Evolutionary conservation across 2,329 filamentous ascomycete species (phyloP).

Genomic region (Fusarium algeriense): DNA sequence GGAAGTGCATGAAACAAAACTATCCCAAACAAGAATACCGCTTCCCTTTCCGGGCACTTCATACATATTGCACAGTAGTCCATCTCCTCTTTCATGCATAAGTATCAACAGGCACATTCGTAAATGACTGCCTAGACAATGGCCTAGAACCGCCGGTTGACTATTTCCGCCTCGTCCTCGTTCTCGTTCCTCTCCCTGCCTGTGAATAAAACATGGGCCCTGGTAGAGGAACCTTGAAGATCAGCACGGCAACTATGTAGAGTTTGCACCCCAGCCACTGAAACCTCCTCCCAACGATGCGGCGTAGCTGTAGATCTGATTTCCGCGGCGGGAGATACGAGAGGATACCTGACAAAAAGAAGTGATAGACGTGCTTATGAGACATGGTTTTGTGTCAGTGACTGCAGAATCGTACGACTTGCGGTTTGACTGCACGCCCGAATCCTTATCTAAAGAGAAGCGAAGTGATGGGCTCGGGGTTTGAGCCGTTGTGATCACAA

Average conservation of each 20-base stretch:
- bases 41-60: slow-evolving; percentile 10
- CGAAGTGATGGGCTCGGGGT: slow-evolving; percentile 6
- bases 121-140: neutral
- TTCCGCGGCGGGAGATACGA: slow-evolving; percentile 17
- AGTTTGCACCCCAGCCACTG: slow-evolving; percentile 20
- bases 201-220: slow-evolving; percentile 19
- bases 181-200: slow-evolving; percentile 9
- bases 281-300: slow-evolving; percentile 17
- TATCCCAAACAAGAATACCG: slow-evolving; percentile 13
- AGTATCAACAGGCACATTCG: slow-evolving; percentile 4
- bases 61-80: neutral
- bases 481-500: slow-evolving; percentile 17
- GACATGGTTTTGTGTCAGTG: slow-evolving; percentile 35
- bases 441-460: slow-evolving; percentile 19
- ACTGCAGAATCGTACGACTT: slow-evolving; percentile 41
- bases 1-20: slow-evolving; percentile 29
- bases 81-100: slow-evolving; percentile 10
- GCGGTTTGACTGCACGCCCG: neutral
- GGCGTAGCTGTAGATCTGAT: slow-evolving; percentile 27
- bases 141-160: slow-evolving; percentile 13
- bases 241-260: slow-evolving; percentile 27
- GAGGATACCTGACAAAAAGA: neutral
- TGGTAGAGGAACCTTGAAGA: slow-evolving; percentile 17
- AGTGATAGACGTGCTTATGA: slow-evolving; percentile 10
- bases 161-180: slow-evolving; percentile 9